phyloP scores from a whole-genome alignment of 306 rosid genomes.

The Medicago arabica region DNA sequence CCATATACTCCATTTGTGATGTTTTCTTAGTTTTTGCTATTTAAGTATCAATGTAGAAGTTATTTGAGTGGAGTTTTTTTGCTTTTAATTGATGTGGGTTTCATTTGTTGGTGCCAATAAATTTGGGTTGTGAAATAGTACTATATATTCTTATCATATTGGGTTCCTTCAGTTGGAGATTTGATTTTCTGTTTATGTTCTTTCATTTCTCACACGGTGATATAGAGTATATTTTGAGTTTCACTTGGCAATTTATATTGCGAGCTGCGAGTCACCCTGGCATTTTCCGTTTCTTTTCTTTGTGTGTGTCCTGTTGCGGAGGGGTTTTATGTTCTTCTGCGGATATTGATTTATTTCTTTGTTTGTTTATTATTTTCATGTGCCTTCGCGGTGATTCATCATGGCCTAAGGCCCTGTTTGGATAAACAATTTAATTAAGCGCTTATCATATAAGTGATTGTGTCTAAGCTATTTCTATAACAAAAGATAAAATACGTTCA shows the following conservation, averaged over 20 bases:
- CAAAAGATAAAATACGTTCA: no score
- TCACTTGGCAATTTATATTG: not conserved
- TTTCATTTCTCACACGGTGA: slow-evolving; percentile 4
- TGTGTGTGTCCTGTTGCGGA: not conserved
- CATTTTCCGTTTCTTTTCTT: not conserved
- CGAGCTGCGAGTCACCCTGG: slow-evolving; percentile 14
- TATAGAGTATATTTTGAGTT: not conserved
- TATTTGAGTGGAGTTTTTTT: not conserved
- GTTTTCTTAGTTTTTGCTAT: not conserved
- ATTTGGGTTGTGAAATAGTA: not conserved
- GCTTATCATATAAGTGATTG: no score
- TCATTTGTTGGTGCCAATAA: not conserved
- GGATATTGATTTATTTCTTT: slow-evolving; percentile 6
- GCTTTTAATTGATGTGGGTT: not conserved
- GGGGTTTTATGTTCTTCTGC: slow-evolving; percentile 2
- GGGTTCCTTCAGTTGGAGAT: no score
- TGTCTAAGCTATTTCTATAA: no score
- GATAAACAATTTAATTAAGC: no score
- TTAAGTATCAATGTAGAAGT: not conserved
- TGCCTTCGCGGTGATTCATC: not conserved
- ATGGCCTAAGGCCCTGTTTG: not conserved
- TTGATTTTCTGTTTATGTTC: not conserved
- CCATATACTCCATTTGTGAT: not conserved
- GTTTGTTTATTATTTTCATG: slow-evolving; percentile 19
- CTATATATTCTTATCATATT: no score